Conservation (phyloP, 305 asterid genomes). For the Solanum hybrid region DNA sequence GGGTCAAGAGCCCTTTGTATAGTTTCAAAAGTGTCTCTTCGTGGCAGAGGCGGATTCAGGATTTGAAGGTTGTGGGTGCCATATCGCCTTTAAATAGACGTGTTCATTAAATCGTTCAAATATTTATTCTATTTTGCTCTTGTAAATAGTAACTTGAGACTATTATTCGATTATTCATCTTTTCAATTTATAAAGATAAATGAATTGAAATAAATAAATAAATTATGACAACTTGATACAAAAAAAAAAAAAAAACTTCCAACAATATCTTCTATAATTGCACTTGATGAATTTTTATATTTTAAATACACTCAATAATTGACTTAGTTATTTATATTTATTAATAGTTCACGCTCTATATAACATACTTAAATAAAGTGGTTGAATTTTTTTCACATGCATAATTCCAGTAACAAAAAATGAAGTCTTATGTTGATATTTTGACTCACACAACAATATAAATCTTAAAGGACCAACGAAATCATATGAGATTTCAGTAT, state of each 20-base stretch:
- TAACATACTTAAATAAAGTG: background rate
- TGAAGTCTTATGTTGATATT: no score
- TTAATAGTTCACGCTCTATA: background rate
- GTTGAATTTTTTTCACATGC: background rate
- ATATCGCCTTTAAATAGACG: background rate
- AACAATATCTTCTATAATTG: background rate
- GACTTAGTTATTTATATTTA: background rate
- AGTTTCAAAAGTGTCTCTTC: no score
- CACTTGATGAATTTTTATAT: background rate
- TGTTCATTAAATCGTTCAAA: background rate
- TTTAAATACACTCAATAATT: background rate
- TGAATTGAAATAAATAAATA: no score
- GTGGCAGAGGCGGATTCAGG: background rate
- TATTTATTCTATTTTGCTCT: no score
- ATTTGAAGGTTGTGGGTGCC: background rate
- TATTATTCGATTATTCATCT: background rate
- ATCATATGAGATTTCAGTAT: background rate
- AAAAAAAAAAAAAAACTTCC: background rate
- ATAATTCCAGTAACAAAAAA: no score
- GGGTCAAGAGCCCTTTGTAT: no score
- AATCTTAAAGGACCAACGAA: background rate
- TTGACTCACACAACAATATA: no score
- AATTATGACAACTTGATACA: background rate
- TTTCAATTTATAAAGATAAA: background rate
- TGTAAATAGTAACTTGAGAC: background rate